phyloP scores from a whole-genome alignment of 345 rosid species.

The Hevea brasiliensis region DNA sequence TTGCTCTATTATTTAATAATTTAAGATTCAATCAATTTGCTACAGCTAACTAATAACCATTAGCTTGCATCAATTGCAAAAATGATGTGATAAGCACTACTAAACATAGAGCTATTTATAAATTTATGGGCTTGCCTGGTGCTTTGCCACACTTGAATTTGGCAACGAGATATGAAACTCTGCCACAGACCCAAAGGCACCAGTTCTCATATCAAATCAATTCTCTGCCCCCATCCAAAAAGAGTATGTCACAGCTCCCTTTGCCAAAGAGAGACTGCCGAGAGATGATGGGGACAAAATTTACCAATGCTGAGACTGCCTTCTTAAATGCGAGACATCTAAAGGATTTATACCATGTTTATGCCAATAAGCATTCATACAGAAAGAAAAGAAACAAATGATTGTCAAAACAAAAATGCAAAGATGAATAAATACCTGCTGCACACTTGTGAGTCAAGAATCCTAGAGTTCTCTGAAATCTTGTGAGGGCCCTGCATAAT shows the following conservation, averaged over 20 bases:
- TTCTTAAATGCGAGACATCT: too few species aligned
- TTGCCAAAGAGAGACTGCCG: not conserved
- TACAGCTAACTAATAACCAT: not conserved
- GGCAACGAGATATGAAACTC: too few species aligned
- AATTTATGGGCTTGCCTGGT: too few species aligned
- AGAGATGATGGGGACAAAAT: not conserved
- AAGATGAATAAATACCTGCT: constrained; percentile 43
- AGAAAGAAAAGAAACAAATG: too few species aligned
- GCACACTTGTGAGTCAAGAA: constrained; percentile 28
- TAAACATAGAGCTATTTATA: too few species aligned
- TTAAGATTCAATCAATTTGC: not conserved
- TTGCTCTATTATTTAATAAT: too few species aligned
- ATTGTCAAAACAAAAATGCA: too few species aligned
- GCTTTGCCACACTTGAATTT: too few species aligned
- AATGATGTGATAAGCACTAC: not conserved
- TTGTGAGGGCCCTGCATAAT: constrained; percentile 30
- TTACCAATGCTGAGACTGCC: too few species aligned
- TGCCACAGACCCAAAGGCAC: too few species aligned
- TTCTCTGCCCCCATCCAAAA: not conserved
- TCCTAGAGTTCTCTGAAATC: constrained; percentile 35
- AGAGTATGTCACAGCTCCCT: not conserved
- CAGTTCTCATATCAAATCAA: not conserved
- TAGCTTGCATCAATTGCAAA: not conserved
- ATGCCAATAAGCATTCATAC: too few species aligned
- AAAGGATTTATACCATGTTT: too few species aligned